phyloP scores from a whole-genome alignment of 2,329 filamentous ascomycete genomes.

The Talaromyces verruculosus region DNA sequence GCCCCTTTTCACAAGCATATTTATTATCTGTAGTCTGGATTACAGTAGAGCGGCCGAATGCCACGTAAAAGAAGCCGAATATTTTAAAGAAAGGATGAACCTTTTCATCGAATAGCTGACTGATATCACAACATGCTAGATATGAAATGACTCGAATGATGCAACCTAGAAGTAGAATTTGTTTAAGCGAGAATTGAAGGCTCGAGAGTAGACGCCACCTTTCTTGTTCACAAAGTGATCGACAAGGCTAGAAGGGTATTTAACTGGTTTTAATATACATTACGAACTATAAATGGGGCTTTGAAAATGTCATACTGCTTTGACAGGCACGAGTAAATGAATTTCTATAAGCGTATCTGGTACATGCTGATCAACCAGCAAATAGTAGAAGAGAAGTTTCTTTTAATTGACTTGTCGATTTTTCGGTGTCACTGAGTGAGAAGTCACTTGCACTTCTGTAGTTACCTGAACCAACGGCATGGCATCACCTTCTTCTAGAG shows the following conservation, averaged over 20 bases:
- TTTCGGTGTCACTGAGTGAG: neutral
- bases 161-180: too few relatives aligned
- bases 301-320: neutral
- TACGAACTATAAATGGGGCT: neutral
- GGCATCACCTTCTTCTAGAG: slow-evolving; percentile 20
- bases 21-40: neutral
- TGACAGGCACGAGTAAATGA: neutral
- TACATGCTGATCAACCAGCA: neutral
- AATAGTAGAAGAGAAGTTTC: neutral
- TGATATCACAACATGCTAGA: too few relatives aligned
- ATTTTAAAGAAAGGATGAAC: too few relatives aligned
- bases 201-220: too few relatives aligned
- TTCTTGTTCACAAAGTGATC: neutral
- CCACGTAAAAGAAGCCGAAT: too few relatives aligned
- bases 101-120: too few relatives aligned
- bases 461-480: slow-evolving; percentile 26
- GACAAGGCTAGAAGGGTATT: neutral
- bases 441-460: slow-evolving; percentile 22
- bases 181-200: too few relatives aligned
- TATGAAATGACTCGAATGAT: too few relatives aligned
- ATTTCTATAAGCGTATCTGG: neutral
- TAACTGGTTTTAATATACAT: neutral
- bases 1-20: neutral
- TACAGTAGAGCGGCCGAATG: neutral
- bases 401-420: slow-evolving; percentile 27